phyloP scores from a whole-genome alignment of 805 yeast genomes.

The Wickerhamomyces ciferrii region DNA sequence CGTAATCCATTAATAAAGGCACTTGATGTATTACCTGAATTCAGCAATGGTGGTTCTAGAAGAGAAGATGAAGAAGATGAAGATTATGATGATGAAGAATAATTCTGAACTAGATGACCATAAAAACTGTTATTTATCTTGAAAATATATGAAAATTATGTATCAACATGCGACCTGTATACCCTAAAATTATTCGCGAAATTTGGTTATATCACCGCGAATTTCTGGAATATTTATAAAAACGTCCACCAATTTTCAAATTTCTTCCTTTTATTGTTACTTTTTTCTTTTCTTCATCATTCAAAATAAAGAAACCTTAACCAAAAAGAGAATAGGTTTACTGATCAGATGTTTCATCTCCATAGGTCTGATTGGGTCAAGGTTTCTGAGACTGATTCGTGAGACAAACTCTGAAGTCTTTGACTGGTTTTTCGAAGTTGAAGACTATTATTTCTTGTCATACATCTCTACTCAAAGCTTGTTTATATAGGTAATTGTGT shows the following conservation, averaged over 20 bases:
- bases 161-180: no score
- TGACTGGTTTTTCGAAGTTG: not conserved
- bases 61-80: no score
- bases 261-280: not conserved
- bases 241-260: not conserved
- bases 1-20: no score
- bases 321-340: slow-evolving; percentile 1
- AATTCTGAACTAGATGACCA: no score
- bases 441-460: not conserved
- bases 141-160: no score
- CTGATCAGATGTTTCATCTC: not conserved
- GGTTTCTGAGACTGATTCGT: not conserved
- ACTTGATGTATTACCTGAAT: no score
- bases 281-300: not conserved
- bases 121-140: no score
- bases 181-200: no score
- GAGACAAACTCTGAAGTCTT: not conserved
- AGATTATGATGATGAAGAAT: no score
- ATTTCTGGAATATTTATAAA: not conserved
- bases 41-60: no score
- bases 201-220: not conserved
- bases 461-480: not conserved
- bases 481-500: not conserved
- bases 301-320: not conserved
- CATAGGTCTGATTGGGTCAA: not conserved